These are phyloP conservation scores for Aquilaria sinensis DNA, from an alignment of 345 rosid genomes.

Conservation along the genomic window DNA sequence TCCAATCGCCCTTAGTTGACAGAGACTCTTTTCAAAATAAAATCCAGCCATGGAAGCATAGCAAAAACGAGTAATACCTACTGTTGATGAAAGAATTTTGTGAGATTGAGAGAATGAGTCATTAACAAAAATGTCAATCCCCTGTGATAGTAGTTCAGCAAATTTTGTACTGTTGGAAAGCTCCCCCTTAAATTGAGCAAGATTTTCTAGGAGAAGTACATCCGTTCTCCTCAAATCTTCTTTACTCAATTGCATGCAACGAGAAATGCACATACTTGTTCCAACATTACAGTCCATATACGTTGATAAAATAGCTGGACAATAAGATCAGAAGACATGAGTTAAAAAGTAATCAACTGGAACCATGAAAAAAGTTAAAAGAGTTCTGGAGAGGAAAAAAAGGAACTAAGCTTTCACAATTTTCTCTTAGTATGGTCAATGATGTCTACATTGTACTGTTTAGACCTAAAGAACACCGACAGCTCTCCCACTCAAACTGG, in stretches of 20 bases:
- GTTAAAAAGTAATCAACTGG: neutral
- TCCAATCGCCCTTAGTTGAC: conserved; percentile 31
- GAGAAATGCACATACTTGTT: conserved; percentile 19
- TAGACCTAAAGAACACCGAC: no score
- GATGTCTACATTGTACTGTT: no score
- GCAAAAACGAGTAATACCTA: conserved; percentile 49
- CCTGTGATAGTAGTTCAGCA: conserved; percentile 42
- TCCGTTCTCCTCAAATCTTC: conserved; percentile 27
- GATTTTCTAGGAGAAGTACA: conserved; percentile 48
- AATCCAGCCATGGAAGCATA: conserved; percentile 50
- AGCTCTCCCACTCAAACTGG: no score
- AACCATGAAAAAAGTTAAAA: neutral
- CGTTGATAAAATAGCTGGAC: conserved; percentile 43
- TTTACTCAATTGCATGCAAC: conserved; percentile 18
- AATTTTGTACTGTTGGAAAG: conserved; percentile 45
- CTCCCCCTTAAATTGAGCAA: conserved; percentile 50
- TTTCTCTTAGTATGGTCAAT: no score
- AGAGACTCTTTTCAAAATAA: conserved; percentile 46
- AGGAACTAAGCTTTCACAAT: conserved; percentile 5
- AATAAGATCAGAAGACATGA: conserved; percentile 7
- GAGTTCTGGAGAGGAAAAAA: neutral
- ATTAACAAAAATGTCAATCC: conserved; percentile 63
- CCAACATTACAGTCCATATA: conserved; percentile 38
- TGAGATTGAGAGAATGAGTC: conserved; percentile 55
- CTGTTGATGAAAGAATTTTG: conserved; percentile 63